Evolutionary conservation across 2,329 filamentous ascomycete species (phyloP), one percentile per base, ranked within the genome.

Genomic region (Diaporthe ampelina): DNA sequence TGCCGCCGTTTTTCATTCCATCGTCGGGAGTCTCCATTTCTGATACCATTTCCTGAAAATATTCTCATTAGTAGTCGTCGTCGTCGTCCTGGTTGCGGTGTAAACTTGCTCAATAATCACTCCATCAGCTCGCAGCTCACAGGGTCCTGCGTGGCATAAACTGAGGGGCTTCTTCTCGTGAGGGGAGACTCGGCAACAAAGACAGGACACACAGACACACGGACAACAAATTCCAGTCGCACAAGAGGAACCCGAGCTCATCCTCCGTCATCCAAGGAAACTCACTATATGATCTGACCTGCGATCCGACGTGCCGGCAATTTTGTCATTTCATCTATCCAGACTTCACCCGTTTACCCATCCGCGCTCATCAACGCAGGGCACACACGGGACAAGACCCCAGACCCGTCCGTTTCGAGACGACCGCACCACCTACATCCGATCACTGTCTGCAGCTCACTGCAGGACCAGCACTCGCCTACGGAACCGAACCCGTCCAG

Each of bases 41-140:
- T 21, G 2, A 13, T 21, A 19, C 15, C 26, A 32, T n/a, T 40
- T 54, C 48, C 29, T 26, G 48, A n/a, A 52, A 68, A 40, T 5
- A 13, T 54, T 54, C 63, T 54, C 63, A 67, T 10, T 0, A 13
- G 10, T 21, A 15, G 29, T 37, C 19, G 61, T 35, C 29, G 43
- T 50, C 5, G 29, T 35, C 43, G 40, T 19, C 3, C 15, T 50
- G 4, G 19, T 24, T 19, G 26, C 21, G 7, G 9, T 9, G 57
- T 32, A 29, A 63, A 72, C 70, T 45, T 63, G 70, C 70, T 72
- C 70, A 72, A 63, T 56, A 57, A 37, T 35, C 40, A 70, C 52
- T 54, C 57, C 32, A 54, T 63, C 26, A 19, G 50, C 45, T 43
- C 35, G 19, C 57, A 40, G 11, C n/a, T n/a, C n/a, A n/a, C n/a